Evolutionary conservation across 2,329 filamentous ascomycete genomes (phyloP).

Genomic region (Aquanectria penicillioides): DNA sequence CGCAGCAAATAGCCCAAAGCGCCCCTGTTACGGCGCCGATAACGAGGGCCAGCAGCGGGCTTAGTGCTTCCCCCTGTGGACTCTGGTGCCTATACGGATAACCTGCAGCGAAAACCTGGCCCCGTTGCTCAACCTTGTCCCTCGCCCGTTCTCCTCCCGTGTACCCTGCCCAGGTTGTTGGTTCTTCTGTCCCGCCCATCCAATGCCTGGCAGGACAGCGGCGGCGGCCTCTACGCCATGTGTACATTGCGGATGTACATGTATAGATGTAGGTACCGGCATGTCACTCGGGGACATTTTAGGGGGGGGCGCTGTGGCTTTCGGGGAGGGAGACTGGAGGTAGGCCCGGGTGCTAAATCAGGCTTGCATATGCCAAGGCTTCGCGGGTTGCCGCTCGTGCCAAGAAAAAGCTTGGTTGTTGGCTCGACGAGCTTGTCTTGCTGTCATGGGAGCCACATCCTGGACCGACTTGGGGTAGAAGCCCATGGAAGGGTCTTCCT

Average conservation of each 20-base stretch:
- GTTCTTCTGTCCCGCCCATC: too few relatives aligned
- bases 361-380: conserved; percentile 40
- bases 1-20: not conserved
- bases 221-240: too few relatives aligned
- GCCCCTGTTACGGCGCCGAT: too few relatives aligned
- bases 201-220: too few relatives aligned
- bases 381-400: conserved; percentile 35
- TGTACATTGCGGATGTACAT: too few relatives aligned
- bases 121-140: not conserved
- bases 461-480: conserved; percentile 1
- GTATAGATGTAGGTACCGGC: too few relatives aligned
- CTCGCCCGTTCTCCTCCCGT: not conserved
- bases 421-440: conserved; percentile 37
- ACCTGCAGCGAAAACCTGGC: not conserved
- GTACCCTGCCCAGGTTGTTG: too few relatives aligned
- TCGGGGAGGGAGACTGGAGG: too few relatives aligned
- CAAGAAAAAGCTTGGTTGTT: conserved; percentile 45
- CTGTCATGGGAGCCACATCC: conserved; percentile 28
- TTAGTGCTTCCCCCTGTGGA: not conserved
- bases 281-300: too few relatives aligned
- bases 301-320: too few relatives aligned
- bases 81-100: not conserved
- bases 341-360: conserved; percentile 14
- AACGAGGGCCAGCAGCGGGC: too few relatives aligned
- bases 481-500: not conserved